Base-by-base conservation (phyloP, 176 grass and related monocot species). In the Metroxylon sagu region DNA sequence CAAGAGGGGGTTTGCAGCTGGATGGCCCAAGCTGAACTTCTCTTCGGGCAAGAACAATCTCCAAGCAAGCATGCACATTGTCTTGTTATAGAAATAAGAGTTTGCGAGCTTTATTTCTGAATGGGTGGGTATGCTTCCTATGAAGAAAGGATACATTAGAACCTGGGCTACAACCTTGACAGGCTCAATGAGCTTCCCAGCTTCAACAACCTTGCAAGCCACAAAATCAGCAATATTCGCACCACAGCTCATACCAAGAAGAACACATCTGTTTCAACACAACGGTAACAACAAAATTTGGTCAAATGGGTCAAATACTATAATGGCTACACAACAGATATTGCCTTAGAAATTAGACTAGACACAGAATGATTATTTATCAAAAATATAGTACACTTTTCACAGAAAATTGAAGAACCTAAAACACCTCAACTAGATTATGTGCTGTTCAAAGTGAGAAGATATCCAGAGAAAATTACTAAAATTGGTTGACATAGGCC, bases 101-200 rank as follows among this genome's bases (percentile, higher is more conserved):
- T 90, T 95, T 19, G 83, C 86, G 58, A 95, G 85, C 70, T 85
- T 90, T 71, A 95, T 72, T 79, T 95, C 90, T 1, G 90, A 89
- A 49, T 81, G 90, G 5, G 90, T 95, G n/a, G 90, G 85, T 19
- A 84, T 59, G 19, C 74, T 87, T 60, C 86, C 85, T 60, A 84
- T 75, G 74, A 95, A 90, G 76, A 95, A 95, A 29, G 91, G 91
- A 76, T 95, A 95, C 91, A 95, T 87, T 51, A 95, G 74, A 71
- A 90, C 91, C 65, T 95, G 91, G 5, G 91, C 91, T 3, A 95
- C 86, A 19, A 95, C 65, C 80, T 87, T 95, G 6, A 95, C 58
- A 48, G 91, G 86, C 4, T 86, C 57, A 64, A 89, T 89, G 54
- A 67, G 69, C 57, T 87, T 90, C 26, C 77, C 69, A 53, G 77